Evolutionary conservation across 768 basidiomycete species (phyloP), one percentile per base, ranked within the genome.

Genomic region (Antrodiella citrinella): DNA sequence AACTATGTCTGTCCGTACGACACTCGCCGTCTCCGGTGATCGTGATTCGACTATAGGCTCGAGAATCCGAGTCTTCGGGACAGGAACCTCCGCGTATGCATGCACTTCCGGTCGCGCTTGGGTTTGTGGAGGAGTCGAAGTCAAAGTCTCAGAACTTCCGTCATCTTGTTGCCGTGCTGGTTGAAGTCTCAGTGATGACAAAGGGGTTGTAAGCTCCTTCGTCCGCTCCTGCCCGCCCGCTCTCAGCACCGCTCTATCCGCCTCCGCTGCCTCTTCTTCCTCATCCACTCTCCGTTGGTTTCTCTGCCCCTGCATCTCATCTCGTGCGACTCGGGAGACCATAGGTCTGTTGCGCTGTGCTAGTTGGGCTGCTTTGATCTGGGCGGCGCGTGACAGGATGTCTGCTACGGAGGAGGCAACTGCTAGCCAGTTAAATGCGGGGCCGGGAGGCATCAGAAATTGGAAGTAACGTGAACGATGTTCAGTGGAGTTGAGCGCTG

Each of bases 381-480:
- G 74, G 3, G 80, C 80, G 26, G 81, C 84, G 72, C 81, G 77
- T 10, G 75, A 68, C 26, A 84, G 61, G 49, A 90, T 80, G 49
- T 84, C 78, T 48, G 73, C 69, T 18, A 77, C 66, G 12, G 82
- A 77, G 51, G 78, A 75, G 44, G 77, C 68, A 24, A 86, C 84
- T 59, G 82, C 84, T 50, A 85, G 62, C 79, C 82, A 84, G 71
- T 82, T 84, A 68, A 76, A 87, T 11, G 74, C 75, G 26, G 81
- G 75, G 44, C 83, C 75, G 45, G 84, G 82, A 57, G 84, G 82
- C 84, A 87, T 86, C n/a, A 35, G 18, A 10, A 18, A 18, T n/a
- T 10, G 35, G 35, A 18, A 38, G 18, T 38, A 38, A 38, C 35
- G 35, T 44, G 13, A 4, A 39, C n/a, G n/a, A 9, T 26, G 15